Percentiles rank a stretch among this genome's conserved stretches.
Conservation (phyloP, 2,329 filamentous ascomycete genomes). For the Canariomyces notabilis region DNA sequence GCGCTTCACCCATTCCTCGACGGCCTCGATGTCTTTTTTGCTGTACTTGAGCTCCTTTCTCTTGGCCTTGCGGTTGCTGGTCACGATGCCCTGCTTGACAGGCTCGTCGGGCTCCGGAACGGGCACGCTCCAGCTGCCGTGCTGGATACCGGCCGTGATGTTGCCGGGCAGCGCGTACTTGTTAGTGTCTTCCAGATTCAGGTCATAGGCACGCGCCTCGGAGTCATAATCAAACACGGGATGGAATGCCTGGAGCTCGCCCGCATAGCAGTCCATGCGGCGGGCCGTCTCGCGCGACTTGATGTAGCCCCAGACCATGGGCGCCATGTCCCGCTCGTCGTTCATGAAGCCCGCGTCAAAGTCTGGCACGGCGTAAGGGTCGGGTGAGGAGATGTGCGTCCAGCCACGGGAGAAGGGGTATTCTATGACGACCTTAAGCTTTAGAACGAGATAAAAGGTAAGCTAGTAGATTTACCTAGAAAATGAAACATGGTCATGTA, state of each 20-base stretch:
- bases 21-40: slow-evolving; percentile 55
- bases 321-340: slow-evolving; percentile 77
- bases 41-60: slow-evolving; percentile 62
- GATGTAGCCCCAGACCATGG: slow-evolving; percentile 81
- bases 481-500: slow-evolving; percentile 85
- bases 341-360: slow-evolving; percentile 84
- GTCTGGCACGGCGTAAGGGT: slow-evolving; percentile 69
- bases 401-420: slow-evolving; percentile 71
- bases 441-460: too few species aligned
- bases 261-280: slow-evolving; percentile 72
- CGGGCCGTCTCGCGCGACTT: slow-evolving; percentile 76
- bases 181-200: slow-evolving; percentile 72
- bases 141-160: slow-evolving; percentile 64
- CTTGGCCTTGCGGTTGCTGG: slow-evolving; percentile 57
- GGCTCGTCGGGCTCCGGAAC: slow-evolving; percentile 49
- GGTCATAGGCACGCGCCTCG: slow-evolving; percentile 62
- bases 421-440: too few species aligned
- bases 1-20: slow-evolving; percentile 66
- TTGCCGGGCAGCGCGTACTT: slow-evolving; percentile 70
- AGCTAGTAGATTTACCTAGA: too few species aligned
- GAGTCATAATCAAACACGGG: slow-evolving; percentile 69
- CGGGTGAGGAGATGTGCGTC: slow-evolving; percentile 65
- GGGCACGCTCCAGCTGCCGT: slow-evolving; percentile 65
- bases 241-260: slow-evolving; percentile 64
- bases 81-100: slow-evolving; percentile 46